These are phyloP conservation scores for Chaetomium cochliodes DNA, from an alignment of 495 filamentous ascomycete genomes.

Conservation along the genomic window DNA sequence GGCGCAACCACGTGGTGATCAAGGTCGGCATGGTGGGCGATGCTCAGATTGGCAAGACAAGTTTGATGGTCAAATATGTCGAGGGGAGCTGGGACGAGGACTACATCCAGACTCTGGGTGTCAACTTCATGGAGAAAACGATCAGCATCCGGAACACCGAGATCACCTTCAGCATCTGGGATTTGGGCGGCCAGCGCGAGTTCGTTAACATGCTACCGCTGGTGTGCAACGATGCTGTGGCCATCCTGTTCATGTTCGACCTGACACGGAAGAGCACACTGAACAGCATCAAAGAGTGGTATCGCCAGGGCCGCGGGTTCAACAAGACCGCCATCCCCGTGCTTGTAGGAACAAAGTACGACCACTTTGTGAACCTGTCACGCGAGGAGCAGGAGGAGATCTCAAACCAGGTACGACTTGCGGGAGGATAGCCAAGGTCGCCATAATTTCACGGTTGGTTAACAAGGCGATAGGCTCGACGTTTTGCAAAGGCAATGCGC, in stretches of 20 bases:
- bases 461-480: conserved; percentile 63
- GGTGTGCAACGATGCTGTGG: conserved; percentile 97
- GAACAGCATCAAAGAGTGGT: conserved; percentile 99
- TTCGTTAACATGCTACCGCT: conserved; percentile 99
- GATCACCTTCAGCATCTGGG: conserved; percentile 99
- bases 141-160: conserved; percentile 99
- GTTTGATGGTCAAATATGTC: conserved; percentile 98
- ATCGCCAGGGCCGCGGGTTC: conserved; percentile 93
- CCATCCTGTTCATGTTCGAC: conserved; percentile 99
- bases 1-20: conserved; percentile 90
- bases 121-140: conserved; percentile 99
- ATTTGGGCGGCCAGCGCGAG: conserved; percentile 94
- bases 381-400: conserved; percentile 98
- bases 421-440: not conserved
- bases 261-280: conserved; percentile 95
- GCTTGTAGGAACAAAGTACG: conserved; percentile 95
- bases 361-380: conserved; percentile 98
- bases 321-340: conserved; percentile 99
- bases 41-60: conserved; percentile 98
- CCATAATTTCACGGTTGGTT: not conserved
- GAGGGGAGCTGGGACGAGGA: conserved; percentile 99
- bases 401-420: conserved; percentile 73
- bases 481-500: conserved; percentile 98
- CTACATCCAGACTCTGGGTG: conserved; percentile 97
- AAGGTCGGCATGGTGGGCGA: conserved; percentile 99